These are phyloP conservation scores for Entomortierella beljakovae DNA, from an alignment of 192 early-diverging fungal genomes.

Conservation along the genomic window DNA sequence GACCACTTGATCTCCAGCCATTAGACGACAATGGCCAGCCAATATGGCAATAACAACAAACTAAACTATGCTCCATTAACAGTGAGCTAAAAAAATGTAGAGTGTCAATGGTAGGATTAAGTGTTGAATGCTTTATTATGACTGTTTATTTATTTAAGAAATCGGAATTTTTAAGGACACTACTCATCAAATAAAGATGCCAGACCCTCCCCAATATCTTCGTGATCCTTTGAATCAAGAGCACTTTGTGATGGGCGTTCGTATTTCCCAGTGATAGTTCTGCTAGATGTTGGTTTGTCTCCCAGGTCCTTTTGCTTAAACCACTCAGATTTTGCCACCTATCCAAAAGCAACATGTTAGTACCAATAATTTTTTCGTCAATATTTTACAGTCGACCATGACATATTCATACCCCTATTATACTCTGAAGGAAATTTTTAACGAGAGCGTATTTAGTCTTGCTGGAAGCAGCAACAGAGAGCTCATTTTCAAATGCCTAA, in stretches of 20 bases:
- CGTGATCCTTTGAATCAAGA: constrained; percentile 31
- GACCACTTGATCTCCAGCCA: too few species aligned
- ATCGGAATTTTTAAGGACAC: too few species aligned
- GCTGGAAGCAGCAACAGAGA: constrained; percentile 6
- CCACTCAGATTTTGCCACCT: constrained; percentile 53
- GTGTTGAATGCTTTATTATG: not conserved
- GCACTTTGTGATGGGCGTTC: constrained; percentile 33
- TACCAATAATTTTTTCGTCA: not conserved
- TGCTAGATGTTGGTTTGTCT: constrained; percentile 6
- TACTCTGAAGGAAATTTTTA: constrained; percentile 45
- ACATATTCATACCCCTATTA: constrained; percentile 30
- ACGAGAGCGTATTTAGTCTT: constrained; percentile 42
- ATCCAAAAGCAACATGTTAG: not conserved
- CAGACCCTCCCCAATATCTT: constrained; percentile 42
- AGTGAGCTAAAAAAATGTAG: too few species aligned
- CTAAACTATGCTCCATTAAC: too few species aligned
- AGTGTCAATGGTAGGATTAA: too few species aligned
- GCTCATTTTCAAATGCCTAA: constrained; percentile 37
- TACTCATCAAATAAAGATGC: constrained; percentile 37
- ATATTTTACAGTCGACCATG: not conserved
- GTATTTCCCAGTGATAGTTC: constrained; percentile 35
- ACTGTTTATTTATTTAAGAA: not conserved
- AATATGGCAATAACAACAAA: too few species aligned
- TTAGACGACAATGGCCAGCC: too few species aligned
- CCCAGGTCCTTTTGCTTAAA: constrained; percentile 43